Evolutionary conservation across 176 grass and related monocot species (phyloP), one percentile per base, ranked within the genome.

Genomic region (Oryza rufipogon): DNA sequence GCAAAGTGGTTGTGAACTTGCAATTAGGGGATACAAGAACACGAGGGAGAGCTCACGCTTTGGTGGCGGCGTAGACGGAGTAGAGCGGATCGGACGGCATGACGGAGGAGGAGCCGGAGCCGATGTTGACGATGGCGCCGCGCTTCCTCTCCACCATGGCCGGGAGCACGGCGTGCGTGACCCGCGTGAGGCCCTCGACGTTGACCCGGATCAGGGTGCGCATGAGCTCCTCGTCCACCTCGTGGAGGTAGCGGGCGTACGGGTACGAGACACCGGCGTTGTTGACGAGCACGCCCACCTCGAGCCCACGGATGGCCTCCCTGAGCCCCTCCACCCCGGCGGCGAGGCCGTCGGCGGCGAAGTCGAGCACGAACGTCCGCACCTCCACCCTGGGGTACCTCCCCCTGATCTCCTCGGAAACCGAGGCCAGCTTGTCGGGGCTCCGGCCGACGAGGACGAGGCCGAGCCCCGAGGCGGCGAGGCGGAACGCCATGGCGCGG

Each of bases 211-310:
- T 87, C 28, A 97, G 82, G 78, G 54, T 86, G 30, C 87, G 83
- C 88, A 97, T 81, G 67, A 97, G 76, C n/a, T 92, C 92, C 66
- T 97, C 92, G 78, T 91, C 92, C 73, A 97, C 90, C 95, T 97
- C 95, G 83, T 97, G 95, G 90, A 97, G 92, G 90, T 92, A 97
- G 86, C 92, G 89, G 63, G 95, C 92, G 80, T 97, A 97, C 9
- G 95, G 95, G 89, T 97, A 97, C 23, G 95, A 97, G 15, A 94
- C 28, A 7, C 95, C 95, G 48, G 92, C 92, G 92, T 88, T 92
- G 87, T 97, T 97, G 65, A 97, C 88, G 63, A 97, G 86, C 60
- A 97, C 79, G 6, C 95, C 95, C 0, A 97, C 81, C 80, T 97
- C 95, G 47, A 97, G 88, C 58, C 90, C 88, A 60, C 70, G 58